These are phyloP conservation scores for Podaxis sp. DNA, from an alignment of 768 basidiomycete species.

Conservation along the genomic window DNA sequence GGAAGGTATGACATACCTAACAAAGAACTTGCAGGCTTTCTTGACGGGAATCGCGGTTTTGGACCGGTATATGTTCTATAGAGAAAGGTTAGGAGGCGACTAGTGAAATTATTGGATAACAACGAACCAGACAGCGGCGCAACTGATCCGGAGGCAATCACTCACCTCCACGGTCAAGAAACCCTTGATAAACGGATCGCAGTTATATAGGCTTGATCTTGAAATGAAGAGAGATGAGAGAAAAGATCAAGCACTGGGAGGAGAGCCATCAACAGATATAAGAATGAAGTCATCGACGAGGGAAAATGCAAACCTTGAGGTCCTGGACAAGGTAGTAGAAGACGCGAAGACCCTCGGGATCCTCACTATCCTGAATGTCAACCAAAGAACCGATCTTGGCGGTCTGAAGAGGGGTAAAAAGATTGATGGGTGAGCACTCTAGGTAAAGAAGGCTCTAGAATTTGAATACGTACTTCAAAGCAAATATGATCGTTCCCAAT, in stretches of 20 bases:
- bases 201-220: constrained; percentile 97
- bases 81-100: background rate
- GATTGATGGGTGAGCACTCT: background rate
- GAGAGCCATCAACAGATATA: background rate
- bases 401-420: constrained; percentile 53
- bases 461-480: constrained; percentile 71
- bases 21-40: constrained; percentile 41
- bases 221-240: constrained; percentile 97
- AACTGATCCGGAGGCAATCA: constrained; percentile 18
- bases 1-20: constrained; percentile 25
- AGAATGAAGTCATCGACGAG: background rate
- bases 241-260: constrained; percentile 91
- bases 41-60: constrained; percentile 28
- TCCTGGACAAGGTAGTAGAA: constrained; percentile 99
- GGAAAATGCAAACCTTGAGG: constrained; percentile 64
- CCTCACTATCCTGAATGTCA: constrained; percentile 95
- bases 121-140: constrained; percentile 13
- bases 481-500: constrained; percentile 94
- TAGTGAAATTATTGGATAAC: constrained; percentile 5
- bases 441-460: background rate
- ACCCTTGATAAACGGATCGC: background rate
- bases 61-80: constrained; percentile 9
- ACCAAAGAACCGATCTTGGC: constrained; percentile 97
- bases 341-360: constrained; percentile 95
- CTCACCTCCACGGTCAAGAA: constrained; percentile 17